Conservation (phyloP, 2,329 filamentous ascomycete species). For the Cladophialophora immunda region DNA sequence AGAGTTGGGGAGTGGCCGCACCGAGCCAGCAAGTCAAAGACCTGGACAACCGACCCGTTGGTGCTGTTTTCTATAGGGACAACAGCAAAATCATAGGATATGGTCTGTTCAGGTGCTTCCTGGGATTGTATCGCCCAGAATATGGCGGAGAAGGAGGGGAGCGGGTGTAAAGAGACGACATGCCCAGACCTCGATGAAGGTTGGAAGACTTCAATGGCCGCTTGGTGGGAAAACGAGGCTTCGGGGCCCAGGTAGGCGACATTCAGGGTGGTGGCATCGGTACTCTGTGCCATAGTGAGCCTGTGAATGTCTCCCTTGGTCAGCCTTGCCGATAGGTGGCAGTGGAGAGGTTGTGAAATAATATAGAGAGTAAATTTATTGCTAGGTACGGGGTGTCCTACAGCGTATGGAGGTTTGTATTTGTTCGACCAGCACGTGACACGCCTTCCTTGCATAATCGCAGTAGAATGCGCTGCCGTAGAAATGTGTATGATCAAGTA, state of each 20-base stretch:
- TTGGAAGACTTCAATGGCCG: slow-evolving; percentile 46
- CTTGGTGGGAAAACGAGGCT: slow-evolving; percentile 76
- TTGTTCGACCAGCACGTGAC: background rate
- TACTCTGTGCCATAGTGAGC: background rate
- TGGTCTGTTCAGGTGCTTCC: slow-evolving; percentile 40
- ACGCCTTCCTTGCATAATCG: background rate
- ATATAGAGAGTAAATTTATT: background rate
- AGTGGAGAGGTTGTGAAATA: background rate
- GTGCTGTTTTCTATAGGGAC: slow-evolving; percentile 96
- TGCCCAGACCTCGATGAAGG: background rate
- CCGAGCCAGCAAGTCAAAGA: slow-evolving; percentile 87
- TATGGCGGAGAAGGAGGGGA: slow-evolving; percentile 37
- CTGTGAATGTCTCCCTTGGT: background rate
- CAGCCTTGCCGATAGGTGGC: background rate
- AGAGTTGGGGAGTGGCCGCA: slow-evolving; percentile 57
- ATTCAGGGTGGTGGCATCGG: slow-evolving; percentile 10
- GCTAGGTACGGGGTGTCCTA: background rate
- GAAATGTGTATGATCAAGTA: background rate
- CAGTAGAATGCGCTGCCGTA: background rate
- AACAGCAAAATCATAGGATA: slow-evolving; percentile 72
- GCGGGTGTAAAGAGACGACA: slow-evolving; percentile 26
- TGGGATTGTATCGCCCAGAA: slow-evolving; percentile 64
- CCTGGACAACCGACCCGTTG: slow-evolving; percentile 90
- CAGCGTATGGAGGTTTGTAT: background rate
- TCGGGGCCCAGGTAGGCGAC: slow-evolving; percentile 68